Base-by-base conservation (phyloP, 139 green algal species). In the Chlamydomonas sp. region DNA sequence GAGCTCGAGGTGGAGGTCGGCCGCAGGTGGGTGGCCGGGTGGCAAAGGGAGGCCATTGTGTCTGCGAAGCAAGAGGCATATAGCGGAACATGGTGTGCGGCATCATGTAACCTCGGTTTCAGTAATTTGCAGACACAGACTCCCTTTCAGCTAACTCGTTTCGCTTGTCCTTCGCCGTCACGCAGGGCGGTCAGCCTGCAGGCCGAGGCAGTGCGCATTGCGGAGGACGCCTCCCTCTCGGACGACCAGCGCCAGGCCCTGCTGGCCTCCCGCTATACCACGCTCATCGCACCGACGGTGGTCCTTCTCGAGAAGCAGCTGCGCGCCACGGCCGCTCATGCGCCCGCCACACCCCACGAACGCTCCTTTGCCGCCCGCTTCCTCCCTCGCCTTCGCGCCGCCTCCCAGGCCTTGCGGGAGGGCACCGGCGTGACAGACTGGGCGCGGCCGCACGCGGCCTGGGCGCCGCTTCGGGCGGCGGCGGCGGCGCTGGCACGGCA, bases 261-360 rank as follows among this genome's bases (percentile, higher is more conserved):
- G 3, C 79, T 91, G 20, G 71, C 79, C 10, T 74, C 57, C 67
- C 78, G 94, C 83, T 96, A 94, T 77, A 18, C 77, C 17, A 91
- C 93, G 0, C 83, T 96, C 49, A 94, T 96, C 88, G 83, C 91
- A 0, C 94, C 93, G 10, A 89, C 92, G 0, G 64, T 94, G 9
- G 59, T 92, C n/a, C 80, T 80, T 31, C 89, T 97, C 71, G 89
- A 96, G 86, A 85, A 88, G n/a, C 89, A 93, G 57, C 63, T 96
- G 9, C 68, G 84, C 1, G 79, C 79, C 61, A 86, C 75, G 7
- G 80, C 89, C 1, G 85, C 72, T 0, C 79, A 58, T 67, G 49
- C 77, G 20, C 72, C 80, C 8, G 77, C 90, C 7, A 87, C 87
- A 4, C 89, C 91, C 8, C 91, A 90, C 4, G 92, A 96, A 62